Evolutionary conservation across 345 rosid species (phyloP).

Genomic region (Passiflora organensis): DNA sequence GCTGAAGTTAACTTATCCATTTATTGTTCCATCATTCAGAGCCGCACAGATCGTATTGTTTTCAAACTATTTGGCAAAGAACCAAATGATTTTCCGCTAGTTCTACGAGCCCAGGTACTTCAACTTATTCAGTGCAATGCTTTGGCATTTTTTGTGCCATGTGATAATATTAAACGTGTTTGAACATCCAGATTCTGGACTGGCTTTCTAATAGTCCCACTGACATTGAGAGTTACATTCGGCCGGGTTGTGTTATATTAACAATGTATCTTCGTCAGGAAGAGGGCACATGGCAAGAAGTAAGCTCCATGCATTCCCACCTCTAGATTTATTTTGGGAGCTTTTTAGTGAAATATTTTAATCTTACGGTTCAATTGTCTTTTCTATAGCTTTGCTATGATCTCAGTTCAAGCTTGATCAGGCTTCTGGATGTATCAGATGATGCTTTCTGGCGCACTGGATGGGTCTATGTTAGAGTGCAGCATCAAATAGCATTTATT

Average conservation of each 20-base stretch:
- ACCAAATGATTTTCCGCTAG: constrained; percentile 84
- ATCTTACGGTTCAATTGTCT: constrained; percentile 23
- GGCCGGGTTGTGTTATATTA: constrained; percentile 90
- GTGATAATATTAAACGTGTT: constrained; percentile 15
- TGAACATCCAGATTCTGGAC: constrained; percentile 69
- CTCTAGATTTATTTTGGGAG: constrained; percentile 2
- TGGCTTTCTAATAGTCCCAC: constrained; percentile 96
- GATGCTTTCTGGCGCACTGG: constrained; percentile 84
- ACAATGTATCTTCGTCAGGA: constrained; percentile 83
- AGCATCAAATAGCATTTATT: constrained; percentile 76
- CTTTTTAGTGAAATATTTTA: not conserved
- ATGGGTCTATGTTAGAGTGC: constrained; percentile 73
- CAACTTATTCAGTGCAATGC: constrained; percentile 2
- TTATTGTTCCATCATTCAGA: constrained; percentile 43
- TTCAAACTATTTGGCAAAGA: constrained; percentile 94
- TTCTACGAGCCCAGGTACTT: constrained; percentile 80
- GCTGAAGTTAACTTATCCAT: not conserved
- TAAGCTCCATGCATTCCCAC: constrained; percentile 33
- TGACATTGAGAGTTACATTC: constrained; percentile 97
- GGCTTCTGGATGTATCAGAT: constrained; percentile 70
- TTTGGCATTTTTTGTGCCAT: constrained; percentile 15
- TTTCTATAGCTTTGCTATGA: constrained; percentile 58
- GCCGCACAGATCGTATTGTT: constrained; percentile 88
- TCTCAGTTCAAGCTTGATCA: constrained; percentile 69
- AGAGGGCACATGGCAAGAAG: constrained; percentile 90